Base-by-base conservation (phyloP, 2,329 filamentous ascomycete genomes). In the Neonectria faginata region DNA sequence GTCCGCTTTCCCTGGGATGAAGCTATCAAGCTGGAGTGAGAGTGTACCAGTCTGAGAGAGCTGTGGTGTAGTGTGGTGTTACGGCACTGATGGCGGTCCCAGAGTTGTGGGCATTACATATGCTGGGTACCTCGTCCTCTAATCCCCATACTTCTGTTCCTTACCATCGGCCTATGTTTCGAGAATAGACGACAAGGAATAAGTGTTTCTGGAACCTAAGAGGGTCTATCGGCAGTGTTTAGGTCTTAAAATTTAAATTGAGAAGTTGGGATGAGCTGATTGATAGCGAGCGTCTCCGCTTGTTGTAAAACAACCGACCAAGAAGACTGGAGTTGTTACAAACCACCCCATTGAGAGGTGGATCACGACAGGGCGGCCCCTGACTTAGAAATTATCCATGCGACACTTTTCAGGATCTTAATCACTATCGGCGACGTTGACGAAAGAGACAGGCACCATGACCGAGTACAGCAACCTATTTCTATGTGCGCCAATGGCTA, bases 331-430 rank as follows among this genome's bases (percentile, higher is more conserved):
- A 33, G n/a, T 33, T 29, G 29, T 51, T 51, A 51, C 29, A 18
- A 51, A 51, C 29, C 27, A 31, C 8, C 27, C 47, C 47, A 31
- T 39, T 48, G 14, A n/a, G 25, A 20, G 29, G 48, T 51, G 29
- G 48, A 51, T n/a, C 18, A 33, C 48, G 29, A 51, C 48, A 33
- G 18, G 48, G 48, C n/a, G 7, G 6, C 48, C n/a, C 48, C 18
- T 31, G 29, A 51, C n/a, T n/a, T 11, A 10, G 5, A 16, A 36
- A 18, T 22, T 5, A 22, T n/a, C 11, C 29, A 29, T 51, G 18
- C 27, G 31, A 22, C 25, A 20, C 2, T 27, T 12, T 33, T 51
- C 48, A 14, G 10, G 11, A 33, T 27, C n/a, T 4, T 48, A 5
- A 8, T 33, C n/a, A 20, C 27, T 11, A 10, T 20, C 48, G 11